Evolutionary conservation across 495 filamentous ascomycete genomes (phyloP), one percentile per base, ranked within the genome.

Genomic region (Copromyces sp.): DNA sequence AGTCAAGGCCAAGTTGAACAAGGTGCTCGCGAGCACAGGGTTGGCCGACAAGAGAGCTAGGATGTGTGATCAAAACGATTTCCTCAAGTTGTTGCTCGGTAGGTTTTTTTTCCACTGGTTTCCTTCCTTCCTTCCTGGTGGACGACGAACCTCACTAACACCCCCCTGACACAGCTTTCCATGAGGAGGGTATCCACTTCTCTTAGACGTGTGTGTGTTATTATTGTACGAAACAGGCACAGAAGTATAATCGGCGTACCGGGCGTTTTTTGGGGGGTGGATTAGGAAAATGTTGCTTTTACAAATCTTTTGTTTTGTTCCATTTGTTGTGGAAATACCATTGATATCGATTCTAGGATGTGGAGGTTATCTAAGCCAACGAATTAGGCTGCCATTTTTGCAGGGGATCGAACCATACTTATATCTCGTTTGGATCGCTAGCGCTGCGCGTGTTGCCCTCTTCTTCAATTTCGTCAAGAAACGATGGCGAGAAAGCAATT

Each of bases 111-210:
- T 3, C 47, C 17, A 24, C 24, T 24, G 24, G 24, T 24, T 24
- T 24, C 24, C 24, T 24, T 24, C 24, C 24, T 24, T 3, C 5
- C n/a, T n/a, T 69, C 17, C 1, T 9, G 7, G 68, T 8, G 85
- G 88, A 35, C 11, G 39, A 37, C 35, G 39, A 4, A 17, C 29
- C 29, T 70, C 39, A 42, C 89, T 78, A 69, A 73, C 53, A 69
- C 4, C 5, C 29, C 39, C 39, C 39, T 40, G 39, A 9, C 8
- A 59, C 47, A 77, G 40, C 79, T 39, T 94, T 97, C 82, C 96
- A 97, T 80, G 87, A 93, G 72, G 93, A 97, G 78, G 93, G 93
- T 17, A 95, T 97, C 73, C 94, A 97, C 84, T 98, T 98, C 84
- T 92, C 89, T 70, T 97, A 61, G 53, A 35, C 53, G 35, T 37